Base-by-base conservation (phyloP, 345 rosid species). In the Microthlaspi erraticum region DNA sequence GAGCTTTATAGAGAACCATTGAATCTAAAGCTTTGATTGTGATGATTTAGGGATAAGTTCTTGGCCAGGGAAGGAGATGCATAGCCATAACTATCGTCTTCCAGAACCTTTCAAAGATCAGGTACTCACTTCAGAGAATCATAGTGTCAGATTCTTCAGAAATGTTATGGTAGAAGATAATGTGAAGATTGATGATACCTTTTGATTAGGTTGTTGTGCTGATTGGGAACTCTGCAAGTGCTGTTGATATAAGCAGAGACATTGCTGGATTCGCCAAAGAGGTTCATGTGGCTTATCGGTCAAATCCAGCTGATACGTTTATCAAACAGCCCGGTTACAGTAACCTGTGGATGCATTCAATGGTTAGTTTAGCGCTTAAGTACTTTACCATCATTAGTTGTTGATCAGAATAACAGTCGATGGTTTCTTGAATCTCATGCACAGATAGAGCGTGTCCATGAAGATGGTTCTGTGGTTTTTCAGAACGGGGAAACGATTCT, bases 11-110 rank as follows among this genome's bases (percentile, higher is more conserved):
- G 38, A 33, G 9, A 26, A 26, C 29, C 38, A 7, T 1, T 5
- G 46, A n/a, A 46, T 8, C 52, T 46, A 46, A 48, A 18, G 29
- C 29, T 19, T 26, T 48, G 53, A 3, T 36, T 48, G 18, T 53
- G 44, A 8, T 51, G 9, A 45, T 76, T 8, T 69, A 89, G 98
- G 98, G 52, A 80, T 88, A 52, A 39, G 80, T 73, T 72, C 71
- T 31, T 93, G 98, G 98, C 97, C 94, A 3, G 97, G 98, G 66
- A 89, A 83, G 78, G 92, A 89, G 78, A 80, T 87, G 75, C 90
- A 93, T 78, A 88, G 98, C 66, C 97, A 91, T 83, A 91, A 83
- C 43, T 91, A 91, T 39, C 88, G 98, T 10, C 37, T 66, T 52
- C 93, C 94, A 0, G 86, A 84, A 53, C 87, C 86, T 6, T 91